Conservation (phyloP, 2,329 filamentous ascomycete genomes). For the Raffaelea arxii region DNA sequence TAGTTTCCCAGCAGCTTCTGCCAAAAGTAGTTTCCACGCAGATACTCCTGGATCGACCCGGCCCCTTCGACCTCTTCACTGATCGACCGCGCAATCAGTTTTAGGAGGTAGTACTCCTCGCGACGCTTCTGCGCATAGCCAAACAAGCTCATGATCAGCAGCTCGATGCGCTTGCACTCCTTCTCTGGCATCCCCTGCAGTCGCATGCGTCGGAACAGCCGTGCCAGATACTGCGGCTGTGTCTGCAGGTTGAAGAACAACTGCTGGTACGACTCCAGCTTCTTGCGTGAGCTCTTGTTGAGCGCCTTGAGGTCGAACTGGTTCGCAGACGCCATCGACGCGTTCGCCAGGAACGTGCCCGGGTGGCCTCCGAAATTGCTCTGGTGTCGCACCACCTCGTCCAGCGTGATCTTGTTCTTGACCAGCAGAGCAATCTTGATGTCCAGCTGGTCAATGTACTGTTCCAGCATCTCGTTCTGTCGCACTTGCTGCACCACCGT, state of each 20-base stretch:
- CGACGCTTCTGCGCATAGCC: constrained; percentile 94
- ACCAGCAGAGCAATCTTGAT: constrained; percentile 98
- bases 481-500: constrained; percentile 95
- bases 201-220: constrained; percentile 74
- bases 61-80: constrained; percentile 76
- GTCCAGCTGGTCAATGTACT: constrained; percentile 96
- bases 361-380: constrained; percentile 83
- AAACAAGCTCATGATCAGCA: constrained; percentile 91
- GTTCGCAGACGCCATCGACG: constrained; percentile 78
- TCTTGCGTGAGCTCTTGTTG: constrained; percentile 92
- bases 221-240: constrained; percentile 86
- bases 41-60: constrained; percentile 67
- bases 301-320: constrained; percentile 94
- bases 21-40: constrained; percentile 90
- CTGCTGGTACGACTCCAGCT: constrained; percentile 94
- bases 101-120: constrained; percentile 94
- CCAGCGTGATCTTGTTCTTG: constrained; percentile 98
- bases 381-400: constrained; percentile 95
- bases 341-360: constrained; percentile 75
- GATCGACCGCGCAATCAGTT: constrained; percentile 72
- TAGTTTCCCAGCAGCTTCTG: constrained; percentile 78
- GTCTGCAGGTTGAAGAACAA: constrained; percentile 96
- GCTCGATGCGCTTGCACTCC: constrained; percentile 85
- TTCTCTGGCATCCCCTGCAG: constrained; percentile 81
- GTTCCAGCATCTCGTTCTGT: constrained; percentile 92